Evolutionary conservation across 768 basidiomycete species (phyloP).

Genomic region (Russula dissimulans): DNA sequence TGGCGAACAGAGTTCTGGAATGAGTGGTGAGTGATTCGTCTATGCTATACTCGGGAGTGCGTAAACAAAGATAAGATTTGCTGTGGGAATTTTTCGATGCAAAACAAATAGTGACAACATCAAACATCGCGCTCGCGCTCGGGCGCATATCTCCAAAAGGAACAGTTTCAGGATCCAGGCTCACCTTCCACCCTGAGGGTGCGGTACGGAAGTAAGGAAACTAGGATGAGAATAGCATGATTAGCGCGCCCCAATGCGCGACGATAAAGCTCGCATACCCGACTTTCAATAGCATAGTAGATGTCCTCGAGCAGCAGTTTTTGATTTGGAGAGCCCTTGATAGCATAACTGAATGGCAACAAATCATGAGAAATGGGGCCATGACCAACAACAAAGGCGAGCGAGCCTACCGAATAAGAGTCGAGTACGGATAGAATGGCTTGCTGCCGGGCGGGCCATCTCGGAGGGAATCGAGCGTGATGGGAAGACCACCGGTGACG

Average conservation of each 20-base stretch:
- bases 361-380: slow-evolving; percentile 6
- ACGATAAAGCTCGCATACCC: slow-evolving; percentile 41
- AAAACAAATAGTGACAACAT: slow-evolving; percentile 42
- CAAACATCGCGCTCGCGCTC: slow-evolving; percentile 49
- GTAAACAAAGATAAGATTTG: slow-evolving; percentile 24
- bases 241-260: slow-evolving; percentile 16
- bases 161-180: slow-evolving; percentile 21
- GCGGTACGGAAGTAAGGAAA: slow-evolving; percentile 86
- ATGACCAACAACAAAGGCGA: background rate
- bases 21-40: background rate
- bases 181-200: slow-evolving; percentile 87
- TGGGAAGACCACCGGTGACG: slow-evolving; percentile 74
- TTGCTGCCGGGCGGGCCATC: slow-evolving; percentile 86
- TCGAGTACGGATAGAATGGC: slow-evolving; percentile 87
- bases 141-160: slow-evolving; percentile 16
- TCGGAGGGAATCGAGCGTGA: slow-evolving; percentile 78
- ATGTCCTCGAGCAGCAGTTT: slow-evolving; percentile 82
- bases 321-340: slow-evolving; percentile 84
- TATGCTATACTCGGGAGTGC: background rate
- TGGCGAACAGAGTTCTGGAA: slow-evolving; percentile 81
- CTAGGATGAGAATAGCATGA: slow-evolving; percentile 30
- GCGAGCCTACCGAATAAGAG: slow-evolving; percentile 68
- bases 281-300: slow-evolving; percentile 84
- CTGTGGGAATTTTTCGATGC: slow-evolving; percentile 21
- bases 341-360: slow-evolving; percentile 58